phyloP scores from a whole-genome alignment of 129 eudicot species.

The Escallonia herrerae region DNA sequence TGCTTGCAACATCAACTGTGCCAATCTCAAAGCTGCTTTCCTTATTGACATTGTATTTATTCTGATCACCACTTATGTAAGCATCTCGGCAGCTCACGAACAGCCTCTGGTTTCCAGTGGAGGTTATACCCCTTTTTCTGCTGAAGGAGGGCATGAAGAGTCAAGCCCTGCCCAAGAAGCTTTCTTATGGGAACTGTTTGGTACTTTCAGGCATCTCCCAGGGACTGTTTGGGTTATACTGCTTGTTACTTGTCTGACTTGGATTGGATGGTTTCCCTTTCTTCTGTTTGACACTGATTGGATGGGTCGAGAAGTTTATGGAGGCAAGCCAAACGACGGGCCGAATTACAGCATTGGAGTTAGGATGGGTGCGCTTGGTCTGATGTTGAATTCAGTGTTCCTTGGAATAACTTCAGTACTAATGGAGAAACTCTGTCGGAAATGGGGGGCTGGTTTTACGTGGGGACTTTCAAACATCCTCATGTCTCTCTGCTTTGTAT shows the following conservation, averaged over 20 bases:
- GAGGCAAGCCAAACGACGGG: constrained; percentile 85
- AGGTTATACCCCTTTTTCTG: constrained; percentile 11
- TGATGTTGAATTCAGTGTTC: constrained; percentile 82
- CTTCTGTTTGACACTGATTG: constrained; percentile 94
- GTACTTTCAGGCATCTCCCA: constrained; percentile 69
- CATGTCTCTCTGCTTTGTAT: constrained; percentile 79
- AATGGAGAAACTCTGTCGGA: constrained; percentile 84
- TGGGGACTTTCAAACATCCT: constrained; percentile 90
- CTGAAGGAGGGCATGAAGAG: constrained; percentile 19
- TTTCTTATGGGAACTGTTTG: constrained; percentile 93
- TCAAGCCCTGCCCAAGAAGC: constrained; percentile 77
- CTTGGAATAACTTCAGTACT: constrained; percentile 81
- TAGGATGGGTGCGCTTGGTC: constrained; percentile 89
- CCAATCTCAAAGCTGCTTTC: constrained; percentile 94
- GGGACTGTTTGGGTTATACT: constrained; percentile 74
- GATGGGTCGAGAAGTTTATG: constrained; percentile 96
- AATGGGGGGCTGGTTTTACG: constrained; percentile 79
- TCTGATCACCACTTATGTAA: constrained; percentile 60
- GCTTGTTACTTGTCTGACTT: constrained; percentile 64
- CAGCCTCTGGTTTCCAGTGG: constrained; percentile 34
- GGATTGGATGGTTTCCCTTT: constrained; percentile 99
- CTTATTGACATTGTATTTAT: constrained; percentile 67
- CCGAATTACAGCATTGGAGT: constrained; percentile 65
- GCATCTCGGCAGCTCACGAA: constrained; percentile 73
- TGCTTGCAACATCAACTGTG: constrained; percentile 74